A percentile compares a stretch with the other conserved stretches of the same genome.
phyloP scores from a whole-genome alignment of 305 asterid species.

The Fraxinus ornus region DNA sequence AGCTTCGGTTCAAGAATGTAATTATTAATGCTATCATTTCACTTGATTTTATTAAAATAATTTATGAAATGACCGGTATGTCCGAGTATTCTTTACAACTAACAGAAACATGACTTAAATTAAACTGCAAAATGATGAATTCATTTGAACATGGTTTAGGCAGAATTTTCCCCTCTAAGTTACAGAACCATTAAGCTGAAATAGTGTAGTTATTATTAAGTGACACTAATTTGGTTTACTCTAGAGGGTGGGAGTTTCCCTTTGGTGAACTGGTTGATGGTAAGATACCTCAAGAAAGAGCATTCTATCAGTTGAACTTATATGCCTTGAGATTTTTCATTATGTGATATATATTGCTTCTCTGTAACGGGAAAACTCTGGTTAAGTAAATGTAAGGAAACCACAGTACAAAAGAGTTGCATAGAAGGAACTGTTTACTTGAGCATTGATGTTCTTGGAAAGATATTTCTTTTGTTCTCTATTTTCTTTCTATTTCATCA shows the following conservation, averaged over 20 bases:
- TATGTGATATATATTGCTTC: neutral
- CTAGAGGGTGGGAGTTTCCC: neutral
- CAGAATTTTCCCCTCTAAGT: neutral
- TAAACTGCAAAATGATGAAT: neutral
- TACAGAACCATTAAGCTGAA: slow-evolving; percentile 6
- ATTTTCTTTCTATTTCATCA: slow-evolving; percentile 15
- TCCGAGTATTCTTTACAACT: neutral
- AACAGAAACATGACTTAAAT: neutral
- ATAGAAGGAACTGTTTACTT: slow-evolving; percentile 6
- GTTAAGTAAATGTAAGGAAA: slow-evolving; percentile 8
- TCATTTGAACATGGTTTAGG: neutral
- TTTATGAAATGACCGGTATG: neutral
- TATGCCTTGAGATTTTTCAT: slow-evolving; percentile 17
- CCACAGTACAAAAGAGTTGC: slow-evolving; percentile 13
- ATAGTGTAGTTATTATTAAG: slow-evolving; percentile 6
- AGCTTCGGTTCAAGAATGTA: neutral
- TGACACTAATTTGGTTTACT: neutral
- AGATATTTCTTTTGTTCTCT: slow-evolving; percentile 1
- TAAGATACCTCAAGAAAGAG: neutral
- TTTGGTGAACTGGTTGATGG: slow-evolving; percentile 10
- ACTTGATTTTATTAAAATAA: neutral
- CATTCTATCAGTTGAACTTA: slow-evolving; percentile 9
- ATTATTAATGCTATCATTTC: neutral
- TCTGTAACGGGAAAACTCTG: neutral
- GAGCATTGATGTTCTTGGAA: slow-evolving; percentile 6